phyloP scores from a whole-genome alignment of 805 yeast genomes.

The Candida mattraensis region DNA sequence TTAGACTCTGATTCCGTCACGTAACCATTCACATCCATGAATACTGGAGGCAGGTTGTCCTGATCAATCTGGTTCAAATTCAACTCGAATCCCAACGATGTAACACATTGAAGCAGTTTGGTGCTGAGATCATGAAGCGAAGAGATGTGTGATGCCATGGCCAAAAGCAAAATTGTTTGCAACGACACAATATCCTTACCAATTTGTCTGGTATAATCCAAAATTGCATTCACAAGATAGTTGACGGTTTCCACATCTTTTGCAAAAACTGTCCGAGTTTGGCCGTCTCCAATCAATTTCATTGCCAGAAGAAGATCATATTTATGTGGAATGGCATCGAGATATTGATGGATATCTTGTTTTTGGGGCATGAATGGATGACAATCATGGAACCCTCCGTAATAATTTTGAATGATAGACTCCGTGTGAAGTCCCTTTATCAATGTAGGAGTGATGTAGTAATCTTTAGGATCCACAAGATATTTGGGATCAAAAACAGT shows the following conservation, averaged over 20 bases:
- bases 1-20: constrained; percentile 19
- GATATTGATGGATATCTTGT: constrained; percentile 35
- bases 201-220: constrained; percentile 31
- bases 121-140: constrained; percentile 48
- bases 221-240: constrained; percentile 35
- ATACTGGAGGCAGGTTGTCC: constrained; percentile 25
- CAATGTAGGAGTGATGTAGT: constrained; percentile 32
- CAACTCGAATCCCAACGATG: constrained; percentile 38
- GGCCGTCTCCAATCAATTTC: constrained; percentile 53
- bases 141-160: constrained; percentile 50
- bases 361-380: constrained; percentile 51
- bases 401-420: constrained; percentile 34
- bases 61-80: constrained; percentile 41
- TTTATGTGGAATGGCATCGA: constrained; percentile 35
- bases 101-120: constrained; percentile 42
- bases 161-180: constrained; percentile 41
- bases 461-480: constrained; percentile 21
- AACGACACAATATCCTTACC: constrained; percentile 45
- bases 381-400: constrained; percentile 38
- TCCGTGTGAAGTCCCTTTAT: constrained; percentile 28
- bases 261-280: constrained; percentile 36
- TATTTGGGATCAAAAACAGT: constrained; percentile 25
- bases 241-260: constrained; percentile 42
- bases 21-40: constrained; percentile 37
- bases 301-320: constrained; percentile 45